Evolutionary conservation across 1,284 basidiomycete species (phyloP), one percentile per base, ranked within the genome.

Genomic region (Ustilago cynodontis): DNA sequence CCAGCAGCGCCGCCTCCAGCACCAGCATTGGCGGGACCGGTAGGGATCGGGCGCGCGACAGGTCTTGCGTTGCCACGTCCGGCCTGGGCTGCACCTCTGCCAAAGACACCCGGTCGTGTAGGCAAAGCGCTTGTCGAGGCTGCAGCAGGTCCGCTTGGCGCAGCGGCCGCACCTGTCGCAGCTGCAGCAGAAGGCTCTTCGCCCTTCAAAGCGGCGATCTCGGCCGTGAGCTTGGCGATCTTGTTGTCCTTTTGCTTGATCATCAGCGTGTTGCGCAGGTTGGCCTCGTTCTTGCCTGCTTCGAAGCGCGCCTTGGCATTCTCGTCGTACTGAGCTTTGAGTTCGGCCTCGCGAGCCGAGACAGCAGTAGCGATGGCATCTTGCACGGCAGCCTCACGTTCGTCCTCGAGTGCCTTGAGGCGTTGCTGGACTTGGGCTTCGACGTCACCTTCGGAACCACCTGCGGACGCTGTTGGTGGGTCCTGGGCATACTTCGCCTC

Each of bases 201-300:
- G n/a, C 78, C 75, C 70, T 84, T 82, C 61, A 84, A 68, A 41
- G 78, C 64, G 7, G 76, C 74, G n/a, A 86, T 69, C 72, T 85
- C 79, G 28, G 76, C 74, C 2, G 77, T 80, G 45, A 86, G 74
- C 56, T 79, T 82, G 14, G 68, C 77, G 33, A 86, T 86, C 71
- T 78, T 77, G 54, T 82, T 82, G 57, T 86, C 84, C 58, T 80
- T 78, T 66, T 80, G 82, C 59, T 82, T 81, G 70, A 85, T 69
- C 69, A 84, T 75, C 20, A 86, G 77, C 65, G 79, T 73, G 62
- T 85, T 85, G 41, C 83, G 69, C 64, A 86, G 63, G 41, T 79
- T 83, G 29, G 83, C 84, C 60, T 85, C 84, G 57, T 82, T 79
- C 72, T 85, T 85, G 28, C 82, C 84, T 29, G 81, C 83, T 37